Conservation (phyloP, 129 eudicot genomes). For the Centaurea solstitialis region DNA sequence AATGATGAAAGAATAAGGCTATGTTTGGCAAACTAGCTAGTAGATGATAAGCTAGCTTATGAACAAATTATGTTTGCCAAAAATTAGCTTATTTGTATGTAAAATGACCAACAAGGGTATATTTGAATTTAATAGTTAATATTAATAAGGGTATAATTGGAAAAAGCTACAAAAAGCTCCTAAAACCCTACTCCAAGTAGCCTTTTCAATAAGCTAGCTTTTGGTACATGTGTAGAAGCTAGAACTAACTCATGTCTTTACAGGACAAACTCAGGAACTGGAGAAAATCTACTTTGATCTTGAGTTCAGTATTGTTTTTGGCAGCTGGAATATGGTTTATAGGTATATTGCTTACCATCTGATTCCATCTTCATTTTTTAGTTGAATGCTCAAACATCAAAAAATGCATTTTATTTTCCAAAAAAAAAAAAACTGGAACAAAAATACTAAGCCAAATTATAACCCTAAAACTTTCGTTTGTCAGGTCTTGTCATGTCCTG, state of each 20-base stretch:
- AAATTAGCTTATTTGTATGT: too few species aligned
- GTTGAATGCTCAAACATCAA: background rate
- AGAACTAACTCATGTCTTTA: background rate
- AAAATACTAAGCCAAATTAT: background rate
- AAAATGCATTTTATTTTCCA: background rate
- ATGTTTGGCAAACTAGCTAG: too few species aligned
- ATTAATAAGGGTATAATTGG: too few species aligned
- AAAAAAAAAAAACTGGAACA: background rate
- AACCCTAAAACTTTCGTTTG: background rate
- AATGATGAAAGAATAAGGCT: background rate
- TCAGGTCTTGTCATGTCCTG: background rate
- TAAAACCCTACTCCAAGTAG: too few species aligned
- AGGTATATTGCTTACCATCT: conserved; percentile 51
- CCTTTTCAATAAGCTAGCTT: too few species aligned
- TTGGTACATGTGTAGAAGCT: too few species aligned
- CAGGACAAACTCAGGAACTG: conserved; percentile 83
- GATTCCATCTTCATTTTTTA: background rate
- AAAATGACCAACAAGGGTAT: too few species aligned
- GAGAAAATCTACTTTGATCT: conserved; percentile 70
- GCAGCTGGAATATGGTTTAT: conserved; percentile 80
- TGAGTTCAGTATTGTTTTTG: conserved; percentile 70
- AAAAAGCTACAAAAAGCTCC: too few species aligned
- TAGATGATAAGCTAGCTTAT: too few species aligned
- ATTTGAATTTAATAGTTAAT: too few species aligned
- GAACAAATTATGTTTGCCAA: too few species aligned